These are phyloP conservation scores for Leccinum pachyderme DNA, from an alignment of 1,284 basidiomycete species.

Conservation along the genomic window DNA sequence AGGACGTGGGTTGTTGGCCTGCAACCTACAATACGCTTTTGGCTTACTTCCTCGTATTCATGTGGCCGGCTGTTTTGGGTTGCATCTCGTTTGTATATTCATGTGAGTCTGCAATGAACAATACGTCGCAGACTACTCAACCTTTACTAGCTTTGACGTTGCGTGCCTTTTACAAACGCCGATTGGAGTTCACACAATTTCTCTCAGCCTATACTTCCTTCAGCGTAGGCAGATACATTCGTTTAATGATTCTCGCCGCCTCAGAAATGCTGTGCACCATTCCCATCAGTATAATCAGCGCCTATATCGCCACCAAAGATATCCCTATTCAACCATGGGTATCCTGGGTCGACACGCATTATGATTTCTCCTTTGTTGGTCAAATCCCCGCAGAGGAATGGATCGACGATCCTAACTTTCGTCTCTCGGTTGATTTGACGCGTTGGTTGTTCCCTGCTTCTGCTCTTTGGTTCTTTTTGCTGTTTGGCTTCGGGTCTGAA, in stretches of 20 bases:
- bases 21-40: constrained; percentile 38
- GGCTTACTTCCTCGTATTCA: constrained; percentile 30
- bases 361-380: constrained; percentile 38
- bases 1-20: constrained; percentile 46
- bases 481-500: constrained; percentile 44
- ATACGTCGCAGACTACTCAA: constrained; percentile 5
- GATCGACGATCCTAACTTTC: constrained; percentile 20
- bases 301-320: constrained; percentile 34
- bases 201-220: constrained; percentile 33
- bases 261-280: constrained; percentile 42
- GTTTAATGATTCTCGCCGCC: constrained; percentile 50
- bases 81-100: constrained; percentile 30
- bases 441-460: constrained; percentile 41
- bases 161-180: constrained; percentile 29
- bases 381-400: constrained; percentile 28
- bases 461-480: constrained; percentile 40
- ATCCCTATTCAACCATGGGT: constrained; percentile 40
- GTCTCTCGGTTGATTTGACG: constrained; percentile 25
- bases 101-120: constrained; percentile 11
- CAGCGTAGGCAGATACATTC: constrained; percentile 48
- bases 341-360: constrained; percentile 42
- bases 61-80: constrained; percentile 30
- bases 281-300: constrained; percentile 33
- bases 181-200: constrained; percentile 27
- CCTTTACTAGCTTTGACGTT: constrained; percentile 27